These are phyloP conservation scores for Fusarium sp. DNA, from an alignment of 2,329 filamentous ascomycete genomes.

Conservation along the genomic window DNA sequence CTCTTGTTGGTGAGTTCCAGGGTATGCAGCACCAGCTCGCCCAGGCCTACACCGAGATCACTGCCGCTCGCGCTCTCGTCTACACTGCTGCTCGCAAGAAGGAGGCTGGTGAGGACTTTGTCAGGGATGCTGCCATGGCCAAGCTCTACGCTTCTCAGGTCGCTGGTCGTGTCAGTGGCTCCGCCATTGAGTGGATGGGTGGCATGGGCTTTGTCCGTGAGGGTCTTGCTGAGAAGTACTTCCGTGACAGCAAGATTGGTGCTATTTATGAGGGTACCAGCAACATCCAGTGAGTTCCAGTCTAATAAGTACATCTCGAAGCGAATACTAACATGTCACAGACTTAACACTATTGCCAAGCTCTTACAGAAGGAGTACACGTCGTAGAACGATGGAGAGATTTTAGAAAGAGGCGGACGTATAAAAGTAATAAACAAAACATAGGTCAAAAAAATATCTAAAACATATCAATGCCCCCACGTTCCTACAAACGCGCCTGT, in stretches of 20 bases:
- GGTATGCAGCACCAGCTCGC: conserved; percentile 99
- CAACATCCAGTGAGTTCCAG: conserved; percentile 69
- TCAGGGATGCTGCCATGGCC: conserved; percentile 96
- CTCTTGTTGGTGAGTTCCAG: conserved; percentile 95
- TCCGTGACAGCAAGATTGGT: conserved; percentile 97
- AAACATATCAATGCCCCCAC: conserved; percentile 1
- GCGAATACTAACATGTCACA: conserved; percentile 42
- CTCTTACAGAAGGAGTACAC: conserved; percentile 70
- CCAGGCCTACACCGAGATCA: conserved; percentile 93
- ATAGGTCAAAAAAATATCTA: conserved; percentile 21
- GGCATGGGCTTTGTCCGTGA: conserved; percentile 99
- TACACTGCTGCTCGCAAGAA: conserved; percentile 98
- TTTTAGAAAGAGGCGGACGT: conserved; percentile 13
- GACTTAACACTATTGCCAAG: conserved; percentile 72
- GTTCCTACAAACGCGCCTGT: background rate
- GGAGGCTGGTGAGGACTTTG: conserved; percentile 95
- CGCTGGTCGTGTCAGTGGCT: conserved; percentile 83
- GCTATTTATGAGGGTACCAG: conserved; percentile 96
- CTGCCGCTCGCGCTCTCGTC: conserved; percentile 88
- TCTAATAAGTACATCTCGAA: background rate
- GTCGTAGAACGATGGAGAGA: conserved; percentile 38
- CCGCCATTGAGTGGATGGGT: conserved; percentile 98
- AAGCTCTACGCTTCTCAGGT: conserved; percentile 96
- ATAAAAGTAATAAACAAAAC: conserved; percentile 9
- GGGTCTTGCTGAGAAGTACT: conserved; percentile 97